Evolutionary conservation across 768 basidiomycete genomes (phyloP), one percentile per base, ranked within the genome.

Genomic region (Lactifluus hygrophoroides): DNA sequence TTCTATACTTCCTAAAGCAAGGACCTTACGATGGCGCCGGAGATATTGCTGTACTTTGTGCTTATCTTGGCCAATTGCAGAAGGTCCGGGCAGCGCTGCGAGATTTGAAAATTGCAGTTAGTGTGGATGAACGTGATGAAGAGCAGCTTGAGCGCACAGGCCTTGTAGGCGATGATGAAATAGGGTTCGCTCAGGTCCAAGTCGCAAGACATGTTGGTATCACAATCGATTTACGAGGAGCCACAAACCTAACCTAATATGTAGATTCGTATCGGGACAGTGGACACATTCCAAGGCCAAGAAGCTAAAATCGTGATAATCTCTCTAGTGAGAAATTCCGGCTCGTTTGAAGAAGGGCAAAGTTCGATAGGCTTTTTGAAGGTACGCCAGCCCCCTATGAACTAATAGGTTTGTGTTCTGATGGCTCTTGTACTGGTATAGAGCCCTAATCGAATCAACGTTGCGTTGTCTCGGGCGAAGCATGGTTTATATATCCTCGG

Each of bases 241-340:
- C 38, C 25, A 14, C 8, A 1, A 32, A 46, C 47, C 44, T 27
- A 14, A 53, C 14, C 16, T 50, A 3, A 0, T 34, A 34, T 40
- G 17, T 52, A 88, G 86, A 79, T 88, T 42, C 77, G 80, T 8
- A 72, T 90, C 5, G 79, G 88, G 5, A 90, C 88, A 0, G 79
- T 90, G 1, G 88, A 91, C 61, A 88, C 84, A 50, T 90, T 81
- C 66, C 89, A 90, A 69, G 88, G 87, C 2, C 81, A 85, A 58
- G 86, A 88, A 71, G 83, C 79, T 1, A 80, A 76, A 74, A 78
- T 90, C 52, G 79, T 90, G 32, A 86, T 90, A 27, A 73, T 90
- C 9, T 88, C 86, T 0, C 75, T 88, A 13, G 88, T 90, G 11
- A 74, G 88, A 43, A 90, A 90, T 65, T 76, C 80, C 0, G 86